Evolutionary conservation across 23 red algal species (phyloP).

Genomic region (Gracilariopsis chorda): DNA sequence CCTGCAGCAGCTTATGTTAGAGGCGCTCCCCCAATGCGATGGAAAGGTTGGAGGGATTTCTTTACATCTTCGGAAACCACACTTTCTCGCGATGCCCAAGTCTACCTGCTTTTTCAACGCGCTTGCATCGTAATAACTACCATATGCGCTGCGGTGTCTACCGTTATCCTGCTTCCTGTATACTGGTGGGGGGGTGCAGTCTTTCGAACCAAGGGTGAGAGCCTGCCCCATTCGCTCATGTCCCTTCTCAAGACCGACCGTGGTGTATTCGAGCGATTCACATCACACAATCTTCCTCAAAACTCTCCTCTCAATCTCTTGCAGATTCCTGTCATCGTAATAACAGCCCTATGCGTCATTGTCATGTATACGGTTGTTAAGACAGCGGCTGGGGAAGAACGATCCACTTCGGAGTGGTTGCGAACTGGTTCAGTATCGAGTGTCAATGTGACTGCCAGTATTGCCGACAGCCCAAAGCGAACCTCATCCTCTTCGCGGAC

Average conservation of each 20-base stretch:
- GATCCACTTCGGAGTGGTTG: conserved; percentile 56
- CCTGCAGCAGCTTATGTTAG: conserved; percentile 41
- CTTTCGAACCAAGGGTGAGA: conserved; percentile 19
- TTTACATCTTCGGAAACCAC: conserved; percentile 34
- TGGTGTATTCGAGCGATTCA: conserved; percentile 75
- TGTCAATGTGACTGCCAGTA: background rate
- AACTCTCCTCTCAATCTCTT: conserved; percentile 47
- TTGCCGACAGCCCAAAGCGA: background rate
- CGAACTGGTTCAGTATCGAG: conserved; percentile 20
- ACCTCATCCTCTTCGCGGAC: background rate
- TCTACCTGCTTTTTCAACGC: conserved; percentile 90
- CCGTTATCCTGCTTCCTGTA: conserved; percentile 63
- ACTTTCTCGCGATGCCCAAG: conserved; percentile 73
- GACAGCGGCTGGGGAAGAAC: conserved; percentile 55
- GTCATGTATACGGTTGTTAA: conserved; percentile 60
- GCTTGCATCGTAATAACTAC: conserved; percentile 63
- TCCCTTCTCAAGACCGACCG: conserved; percentile 52
- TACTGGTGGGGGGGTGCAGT: conserved; percentile 80
- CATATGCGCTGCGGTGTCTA: conserved; percentile 44
- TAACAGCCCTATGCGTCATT: conserved; percentile 60
- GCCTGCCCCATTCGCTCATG: conserved; percentile 30
- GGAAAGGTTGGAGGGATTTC: conserved; percentile 61
- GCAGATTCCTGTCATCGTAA: conserved; percentile 62
- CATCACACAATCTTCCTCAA: conserved; percentile 68
- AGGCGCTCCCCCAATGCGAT: conserved; percentile 66